Evolutionary conservation across 2,329 filamentous ascomycete species (phyloP), one percentile per base, ranked within the genome.

Genomic region (Xylariaceae sp.): DNA sequence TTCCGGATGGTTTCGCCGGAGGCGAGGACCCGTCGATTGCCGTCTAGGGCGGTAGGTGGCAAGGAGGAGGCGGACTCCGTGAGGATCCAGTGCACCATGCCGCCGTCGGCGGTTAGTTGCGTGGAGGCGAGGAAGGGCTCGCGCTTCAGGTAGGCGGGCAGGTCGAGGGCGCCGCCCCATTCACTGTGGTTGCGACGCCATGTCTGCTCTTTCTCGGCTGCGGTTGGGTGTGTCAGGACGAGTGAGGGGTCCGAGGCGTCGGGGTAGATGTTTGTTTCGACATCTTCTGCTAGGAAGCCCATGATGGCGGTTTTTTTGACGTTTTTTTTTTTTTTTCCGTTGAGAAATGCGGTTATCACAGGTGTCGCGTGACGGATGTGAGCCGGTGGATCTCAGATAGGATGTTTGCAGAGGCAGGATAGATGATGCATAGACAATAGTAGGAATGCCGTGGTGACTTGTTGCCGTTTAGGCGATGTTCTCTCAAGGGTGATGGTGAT

Each of bases 1-100:
- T 88, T 88, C 61, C 80, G 79, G 55, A 87, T 76, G 8, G 82
- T 82, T 73, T 89, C 87, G 70, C 85, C 88, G 34, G 82, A 83
- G 2, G 84, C 83, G 18, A 88, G 78, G 34, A 89, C 75, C 3
- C 79, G 81, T 30, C 83, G 78, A 15, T 51, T 59, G 15, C 60
- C 54, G 13, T 39, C 50, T 7, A 55, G 54, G 4, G 73, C 65
- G 30, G 76, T 71, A 0, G 7, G 11, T 10, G 17, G 23, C 23
- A 41, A 13, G 37, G 37, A 1, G 9, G 37, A 41, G 11, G 37
- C 9, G 2, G 55, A 18, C 6, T 59, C 55, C 3, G 85, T 86
- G 35, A 89, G 78, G 57, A 89, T 81, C 87, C 87, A 89, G 64
- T 81, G 78, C 10, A 79, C 80, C 61, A 88, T 76, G 45, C 86